These are phyloP conservation scores for Chimonanthus praecox DNA, from an alignment of 164 flowering plant species.

Conservation along the genomic window DNA sequence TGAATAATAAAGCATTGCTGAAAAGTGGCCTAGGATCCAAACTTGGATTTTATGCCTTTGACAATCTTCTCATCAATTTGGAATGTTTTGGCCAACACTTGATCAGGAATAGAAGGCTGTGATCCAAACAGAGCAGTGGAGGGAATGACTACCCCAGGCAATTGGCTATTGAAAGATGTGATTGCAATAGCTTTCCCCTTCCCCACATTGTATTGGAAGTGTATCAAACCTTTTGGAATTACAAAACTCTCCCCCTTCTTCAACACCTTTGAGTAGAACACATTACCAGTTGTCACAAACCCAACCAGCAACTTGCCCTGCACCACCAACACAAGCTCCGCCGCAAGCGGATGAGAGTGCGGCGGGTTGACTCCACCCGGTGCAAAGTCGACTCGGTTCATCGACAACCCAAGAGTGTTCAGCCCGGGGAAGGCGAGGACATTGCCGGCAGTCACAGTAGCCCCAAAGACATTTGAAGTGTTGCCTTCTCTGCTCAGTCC, in stretches of 20 bases:
- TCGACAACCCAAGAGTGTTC: slow-evolving; percentile 68
- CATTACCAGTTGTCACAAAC: slow-evolving; percentile 43
- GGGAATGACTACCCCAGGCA: slow-evolving; percentile 36
- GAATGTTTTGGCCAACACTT: slow-evolving; percentile 45
- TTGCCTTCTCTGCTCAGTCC: slow-evolving; percentile 44
- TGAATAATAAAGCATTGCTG: no score
- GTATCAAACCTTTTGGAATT: slow-evolving; percentile 59
- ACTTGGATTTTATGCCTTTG: slow-evolving; percentile 34
- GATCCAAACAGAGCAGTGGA: slow-evolving; percentile 41
- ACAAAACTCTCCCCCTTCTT: slow-evolving; percentile 54
- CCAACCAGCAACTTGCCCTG: slow-evolving; percentile 53
- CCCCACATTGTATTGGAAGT: slow-evolving; percentile 60
- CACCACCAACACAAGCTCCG: slow-evolving; percentile 45
- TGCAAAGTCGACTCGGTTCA: slow-evolving; percentile 53
- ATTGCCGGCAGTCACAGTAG: slow-evolving; percentile 30
- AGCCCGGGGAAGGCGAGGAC: slow-evolving; percentile 57
- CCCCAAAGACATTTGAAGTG: slow-evolving; percentile 33
- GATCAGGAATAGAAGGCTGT: slow-evolving; percentile 46
- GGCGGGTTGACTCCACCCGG: slow-evolving; percentile 58
- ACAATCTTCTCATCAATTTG: slow-evolving; percentile 33
- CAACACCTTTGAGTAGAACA: slow-evolving; percentile 45
- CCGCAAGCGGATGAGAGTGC: slow-evolving; percentile 63
- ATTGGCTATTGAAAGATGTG: slow-evolving; percentile 63
- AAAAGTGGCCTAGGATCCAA: slow-evolving; percentile 19
- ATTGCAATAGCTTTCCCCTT: slow-evolving; percentile 38